Conservation (phyloP, 2,329 filamentous ascomycete species). For the Xylaria sp. region DNA sequence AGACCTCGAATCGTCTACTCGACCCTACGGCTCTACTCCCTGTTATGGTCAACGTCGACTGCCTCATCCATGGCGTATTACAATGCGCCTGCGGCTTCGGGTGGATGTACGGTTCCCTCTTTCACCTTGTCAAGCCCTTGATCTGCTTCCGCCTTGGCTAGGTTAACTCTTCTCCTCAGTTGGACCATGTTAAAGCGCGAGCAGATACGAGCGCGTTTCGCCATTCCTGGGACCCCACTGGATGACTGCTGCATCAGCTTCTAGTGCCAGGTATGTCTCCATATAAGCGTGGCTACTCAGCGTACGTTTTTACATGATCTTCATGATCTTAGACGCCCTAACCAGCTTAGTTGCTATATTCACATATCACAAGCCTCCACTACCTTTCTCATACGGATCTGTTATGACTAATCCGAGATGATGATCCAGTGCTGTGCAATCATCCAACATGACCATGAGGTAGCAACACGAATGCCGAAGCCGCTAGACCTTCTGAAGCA, state of each 20-base stretch:
- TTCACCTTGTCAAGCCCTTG: background rate
- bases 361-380: background rate
- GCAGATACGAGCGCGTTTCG: conserved; percentile 64
- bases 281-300: background rate
- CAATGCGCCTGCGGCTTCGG: conserved; percentile 56
- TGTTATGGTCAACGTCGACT: conserved; percentile 56
- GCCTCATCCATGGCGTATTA: conserved; percentile 55
- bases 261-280: conserved; percentile 57
- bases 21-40: conserved; percentile 57
- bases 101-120: conserved; percentile 54
- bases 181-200: conserved; percentile 64
- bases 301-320: background rate
- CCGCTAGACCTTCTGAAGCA: conserved; percentile 37
- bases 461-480: conserved; percentile 48
- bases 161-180: conserved; percentile 43
- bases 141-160: background rate
- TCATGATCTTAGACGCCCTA: background rate
- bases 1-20: conserved; percentile 57
- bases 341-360: background rate
- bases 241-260: conserved; percentile 64
- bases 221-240: conserved; percentile 61
- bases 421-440: conserved; percentile 60
- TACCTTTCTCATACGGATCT: background rate
- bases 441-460: conserved; percentile 69
- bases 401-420: conserved; percentile 2